These are phyloP conservation scores for Gastrolobium bilobum DNA, from an alignment of 306 rosid genomes.

Conservation along the genomic window DNA sequence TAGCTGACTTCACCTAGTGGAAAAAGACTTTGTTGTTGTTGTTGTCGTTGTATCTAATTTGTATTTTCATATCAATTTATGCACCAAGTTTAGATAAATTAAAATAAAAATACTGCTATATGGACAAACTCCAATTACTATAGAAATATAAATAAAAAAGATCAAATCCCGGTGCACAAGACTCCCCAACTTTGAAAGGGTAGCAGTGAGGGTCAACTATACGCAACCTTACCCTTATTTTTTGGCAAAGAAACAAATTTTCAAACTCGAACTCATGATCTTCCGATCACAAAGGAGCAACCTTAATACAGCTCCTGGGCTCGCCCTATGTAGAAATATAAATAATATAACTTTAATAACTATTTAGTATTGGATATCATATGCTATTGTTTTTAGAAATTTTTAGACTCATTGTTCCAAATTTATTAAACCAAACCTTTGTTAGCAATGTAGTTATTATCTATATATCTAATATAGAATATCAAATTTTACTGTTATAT, in stretches of 20 bases:
- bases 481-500: conserved; percentile 25
- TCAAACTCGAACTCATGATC: too few relatives aligned
- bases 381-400: background rate
- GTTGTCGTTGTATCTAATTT: background rate
- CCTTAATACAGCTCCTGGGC: too few relatives aligned
- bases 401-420: background rate
- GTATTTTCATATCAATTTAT: background rate
- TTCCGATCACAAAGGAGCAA: too few relatives aligned
- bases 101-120: background rate
- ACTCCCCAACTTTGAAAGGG: too few relatives aligned
- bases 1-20: background rate
- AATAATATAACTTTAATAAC: conserved; percentile 22
- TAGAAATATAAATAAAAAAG: background rate
- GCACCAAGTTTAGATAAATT: background rate
- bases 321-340: background rate
- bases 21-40: background rate
- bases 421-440: conserved; percentile 15
- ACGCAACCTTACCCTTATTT: too few relatives aligned
- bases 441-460: background rate
- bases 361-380: conserved; percentile 10
- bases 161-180: too few relatives aligned
- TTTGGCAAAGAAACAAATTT: too few relatives aligned
- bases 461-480: background rate
- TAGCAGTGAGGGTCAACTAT: too few relatives aligned
- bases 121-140: background rate